Percentiles rank a stretch among this genome's conserved stretches.
phyloP scores from a whole-genome alignment of 208 protist genomes.

The Crithidia thermophila region DNA sequence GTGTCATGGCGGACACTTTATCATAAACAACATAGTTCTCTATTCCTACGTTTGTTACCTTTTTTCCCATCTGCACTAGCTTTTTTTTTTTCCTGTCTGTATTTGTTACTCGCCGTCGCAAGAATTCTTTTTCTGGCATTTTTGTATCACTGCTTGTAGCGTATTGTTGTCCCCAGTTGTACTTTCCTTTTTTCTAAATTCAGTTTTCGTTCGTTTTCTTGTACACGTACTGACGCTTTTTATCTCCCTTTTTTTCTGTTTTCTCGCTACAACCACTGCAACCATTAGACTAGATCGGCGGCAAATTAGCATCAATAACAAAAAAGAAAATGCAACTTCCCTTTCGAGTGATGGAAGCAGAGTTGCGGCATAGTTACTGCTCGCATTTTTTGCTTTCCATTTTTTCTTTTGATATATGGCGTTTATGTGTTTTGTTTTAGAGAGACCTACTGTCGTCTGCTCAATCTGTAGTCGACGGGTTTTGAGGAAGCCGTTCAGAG shows the following conservation, averaged over 20 bases:
- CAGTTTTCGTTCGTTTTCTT: constrained; percentile 13
- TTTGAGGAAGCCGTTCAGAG: not conserved
- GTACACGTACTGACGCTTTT: not conserved
- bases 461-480: not conserved
- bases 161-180: not conserved
- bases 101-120: not conserved
- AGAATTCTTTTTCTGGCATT: not conserved
- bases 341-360: too few species aligned
- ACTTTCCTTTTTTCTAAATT: not conserved
- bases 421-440: not conserved
- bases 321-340: not conserved
- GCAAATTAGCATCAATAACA: too few species aligned
- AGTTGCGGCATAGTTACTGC: too few species aligned
- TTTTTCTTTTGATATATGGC: constrained; percentile 8
- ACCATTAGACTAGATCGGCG: too few species aligned
- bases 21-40: too few species aligned
- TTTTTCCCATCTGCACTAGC: not conserved
- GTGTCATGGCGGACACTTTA: too few species aligned
- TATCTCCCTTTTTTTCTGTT: constrained; percentile 4
- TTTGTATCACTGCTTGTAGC: constrained; percentile 1
- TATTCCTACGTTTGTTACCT: too few species aligned
- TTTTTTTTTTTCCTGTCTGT: constrained; percentile 32
- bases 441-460: not conserved
- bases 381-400: too few species aligned
- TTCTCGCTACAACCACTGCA: not conserved